Conservation (phyloP, 805 yeast species). For the Candida adriatica region DNA sequence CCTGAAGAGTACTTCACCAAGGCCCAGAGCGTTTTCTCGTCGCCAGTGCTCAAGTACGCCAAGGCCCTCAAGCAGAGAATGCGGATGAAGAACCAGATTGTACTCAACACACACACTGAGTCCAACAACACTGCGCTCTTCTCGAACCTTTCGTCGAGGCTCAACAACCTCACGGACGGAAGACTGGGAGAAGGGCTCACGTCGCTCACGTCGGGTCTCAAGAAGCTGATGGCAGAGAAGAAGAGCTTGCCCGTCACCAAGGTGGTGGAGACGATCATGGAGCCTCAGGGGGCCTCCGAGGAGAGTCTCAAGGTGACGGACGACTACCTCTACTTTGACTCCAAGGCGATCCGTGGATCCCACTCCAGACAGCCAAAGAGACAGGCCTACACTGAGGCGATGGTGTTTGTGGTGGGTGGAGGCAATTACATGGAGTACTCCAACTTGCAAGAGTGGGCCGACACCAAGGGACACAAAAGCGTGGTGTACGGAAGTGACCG, state of each 20-base stretch:
- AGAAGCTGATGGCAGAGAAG: constrained; percentile 81
- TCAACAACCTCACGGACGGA: constrained; percentile 79
- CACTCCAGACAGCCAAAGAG: constrained; percentile 85
- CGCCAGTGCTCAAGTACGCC: constrained; percentile 65
- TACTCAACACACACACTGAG: constrained; percentile 27
- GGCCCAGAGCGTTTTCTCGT: constrained; percentile 50
- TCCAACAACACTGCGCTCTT: constrained; percentile 47
- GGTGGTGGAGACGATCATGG: constrained; percentile 87
- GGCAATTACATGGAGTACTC: constrained; percentile 94
- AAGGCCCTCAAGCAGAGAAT: constrained; percentile 75
- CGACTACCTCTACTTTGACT: constrained; percentile 86
- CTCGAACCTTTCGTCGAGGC: constrained; percentile 64
- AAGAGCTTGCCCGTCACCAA: constrained; percentile 85
- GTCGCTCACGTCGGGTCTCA: constrained; percentile 79
- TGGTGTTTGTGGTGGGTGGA: constrained; percentile 94
- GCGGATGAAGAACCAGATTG: constrained; percentile 40
- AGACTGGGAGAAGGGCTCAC: constrained; percentile 85
- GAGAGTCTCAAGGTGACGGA: constrained; percentile 71
- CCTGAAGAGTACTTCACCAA: constrained; percentile 48
- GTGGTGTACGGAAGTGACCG: constrained; percentile 87
- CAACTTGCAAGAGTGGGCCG: constrained; percentile 82
- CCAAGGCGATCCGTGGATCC: constrained; percentile 79
- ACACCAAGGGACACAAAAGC: constrained; percentile 36
- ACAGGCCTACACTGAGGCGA: constrained; percentile 69
- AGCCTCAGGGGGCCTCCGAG: constrained; percentile 60